phyloP scores from a whole-genome alignment of 2,329 filamentous ascomycete genomes.

The Fusarium sp. region DNA sequence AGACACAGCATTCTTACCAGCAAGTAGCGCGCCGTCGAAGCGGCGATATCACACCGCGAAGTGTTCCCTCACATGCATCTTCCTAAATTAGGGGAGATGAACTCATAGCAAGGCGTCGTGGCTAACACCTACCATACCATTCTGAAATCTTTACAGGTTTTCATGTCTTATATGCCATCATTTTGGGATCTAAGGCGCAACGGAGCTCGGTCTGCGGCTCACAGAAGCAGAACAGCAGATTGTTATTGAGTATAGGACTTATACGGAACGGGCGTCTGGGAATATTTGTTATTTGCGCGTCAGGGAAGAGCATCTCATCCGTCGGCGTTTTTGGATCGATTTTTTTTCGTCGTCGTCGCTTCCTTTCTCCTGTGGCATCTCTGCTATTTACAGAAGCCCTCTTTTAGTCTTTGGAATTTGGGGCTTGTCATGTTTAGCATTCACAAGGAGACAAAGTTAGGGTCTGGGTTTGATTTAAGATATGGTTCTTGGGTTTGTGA shows the following conservation, averaged over 20 bases:
- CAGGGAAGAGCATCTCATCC: conserved; percentile 38
- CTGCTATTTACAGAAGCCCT: conserved; percentile 1
- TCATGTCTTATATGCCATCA: conserved; percentile 35
- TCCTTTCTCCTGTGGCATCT: conserved; percentile 5
- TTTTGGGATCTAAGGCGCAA: conserved; percentile 38
- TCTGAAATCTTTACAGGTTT: conserved; percentile 36
- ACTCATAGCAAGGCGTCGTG: conserved; percentile 15
- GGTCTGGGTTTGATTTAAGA: background rate
- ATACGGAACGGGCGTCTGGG: conserved; percentile 43
- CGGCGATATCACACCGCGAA: conserved; percentile 65
- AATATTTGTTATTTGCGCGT: conserved; percentile 25
- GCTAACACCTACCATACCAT: conserved; percentile 35
- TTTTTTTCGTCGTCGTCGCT: conserved; percentile 8
- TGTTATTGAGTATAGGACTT: conserved; percentile 33
- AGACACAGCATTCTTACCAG: conserved; percentile 57
- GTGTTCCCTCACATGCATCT: conserved; percentile 59
- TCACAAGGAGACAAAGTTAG: conserved; percentile 1
- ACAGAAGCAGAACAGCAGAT: conserved; percentile 42
- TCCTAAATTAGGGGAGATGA: conserved; percentile 34
- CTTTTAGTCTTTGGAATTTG: background rate
- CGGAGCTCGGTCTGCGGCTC: conserved; percentile 37
- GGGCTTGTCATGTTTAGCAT: conserved; percentile 1
- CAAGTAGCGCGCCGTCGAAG: conserved; percentile 59
- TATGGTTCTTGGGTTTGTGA: conserved; percentile 4
- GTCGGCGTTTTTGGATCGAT: conserved; percentile 38